Evolutionary conservation across 305 asterid genomes (phyloP), one percentile per base, ranked within the genome.

Genomic region (Salvia sclarea): DNA sequence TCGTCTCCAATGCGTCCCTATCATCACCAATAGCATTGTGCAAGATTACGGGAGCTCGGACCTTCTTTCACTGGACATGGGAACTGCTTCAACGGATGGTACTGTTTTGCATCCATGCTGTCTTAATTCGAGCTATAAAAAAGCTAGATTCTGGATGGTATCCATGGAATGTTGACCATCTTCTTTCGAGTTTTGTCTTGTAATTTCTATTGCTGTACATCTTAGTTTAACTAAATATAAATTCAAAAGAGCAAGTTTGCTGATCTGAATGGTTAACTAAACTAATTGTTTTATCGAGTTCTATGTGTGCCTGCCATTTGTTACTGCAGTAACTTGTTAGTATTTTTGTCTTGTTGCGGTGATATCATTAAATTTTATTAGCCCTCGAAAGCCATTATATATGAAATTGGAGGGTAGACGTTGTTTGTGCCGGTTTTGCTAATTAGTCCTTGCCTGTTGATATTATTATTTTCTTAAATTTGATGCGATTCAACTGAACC

Each of bases 1-100:
- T 73, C 92, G 8, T 75, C 77, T 14, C 64, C 85, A 2, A 83
- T 83, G 88, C 91, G 76, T 70, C 96, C 91, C 8, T 86, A 86
- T 68, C 86, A 69, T 53, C 83, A 66, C 31, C 78, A 75, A 50
- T 79, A 75, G 71, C 47, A 17, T 45, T 49, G 4, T 67, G 68
- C 60, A 33, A 33, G 28, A 13, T 37, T 60, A 44, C 50, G 8
- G 14, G 52, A 56, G 20, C 28, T 17, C 47, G 21, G 9, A 5
- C 41, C 66, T 13, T 31, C 55, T 53, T 53, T 13, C 25, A 57
- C 70, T 44, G 11, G 77, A 56, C 22, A 25, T 31, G 69, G 69
- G 12, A 40, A 30, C 45, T 40, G 38, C 69, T 30, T 52, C 45
- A 8, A 66, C 11, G 8, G 49, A 52, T 52, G 31, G n/a, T 47